Percentiles rank a stretch among this genome's conserved stretches.
Evolutionary conservation across 2,329 filamentous ascomycete genomes (phyloP).

Genomic region (Aureobasidium sp.): DNA sequence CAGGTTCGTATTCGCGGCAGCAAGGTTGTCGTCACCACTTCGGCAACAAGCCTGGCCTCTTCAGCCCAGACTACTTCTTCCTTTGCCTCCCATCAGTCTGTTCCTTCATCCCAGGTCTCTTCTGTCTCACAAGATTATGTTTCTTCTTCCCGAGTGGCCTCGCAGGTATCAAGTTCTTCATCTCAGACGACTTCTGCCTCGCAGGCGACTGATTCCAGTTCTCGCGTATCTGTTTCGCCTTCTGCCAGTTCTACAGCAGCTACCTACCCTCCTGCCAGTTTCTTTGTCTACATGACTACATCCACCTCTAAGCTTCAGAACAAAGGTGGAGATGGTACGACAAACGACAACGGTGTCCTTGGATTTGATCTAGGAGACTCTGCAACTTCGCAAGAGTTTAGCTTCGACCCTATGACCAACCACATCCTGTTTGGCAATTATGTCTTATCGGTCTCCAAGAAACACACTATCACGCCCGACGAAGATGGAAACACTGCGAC

Average conservation of each 20-base stretch:
- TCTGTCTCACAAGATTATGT: background rate
- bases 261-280: background rate
- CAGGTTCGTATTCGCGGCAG: background rate
- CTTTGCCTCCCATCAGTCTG: background rate
- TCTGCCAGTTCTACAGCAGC: background rate
- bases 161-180: background rate
- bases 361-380: background rate
- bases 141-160: background rate
- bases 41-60: background rate
- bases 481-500: background rate
- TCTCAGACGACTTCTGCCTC: background rate
- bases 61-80: background rate
- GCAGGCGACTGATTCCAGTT: background rate
- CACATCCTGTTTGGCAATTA: background rate
- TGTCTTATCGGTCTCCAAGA: constrained; percentile 1
- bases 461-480: background rate
- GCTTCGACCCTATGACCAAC: background rate
- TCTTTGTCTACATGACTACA: constrained; percentile 2
- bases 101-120: background rate
- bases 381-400: background rate
- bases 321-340: background rate
- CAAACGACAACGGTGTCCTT: background rate
- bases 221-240: background rate
- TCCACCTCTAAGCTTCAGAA: background rate
- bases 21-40: background rate